Percentiles rank a stretch among this genome's conserved stretches.
phyloP scores from a whole-genome alignment of 371 early-diverging fungal species.

The Apophysomyces elegans region DNA sequence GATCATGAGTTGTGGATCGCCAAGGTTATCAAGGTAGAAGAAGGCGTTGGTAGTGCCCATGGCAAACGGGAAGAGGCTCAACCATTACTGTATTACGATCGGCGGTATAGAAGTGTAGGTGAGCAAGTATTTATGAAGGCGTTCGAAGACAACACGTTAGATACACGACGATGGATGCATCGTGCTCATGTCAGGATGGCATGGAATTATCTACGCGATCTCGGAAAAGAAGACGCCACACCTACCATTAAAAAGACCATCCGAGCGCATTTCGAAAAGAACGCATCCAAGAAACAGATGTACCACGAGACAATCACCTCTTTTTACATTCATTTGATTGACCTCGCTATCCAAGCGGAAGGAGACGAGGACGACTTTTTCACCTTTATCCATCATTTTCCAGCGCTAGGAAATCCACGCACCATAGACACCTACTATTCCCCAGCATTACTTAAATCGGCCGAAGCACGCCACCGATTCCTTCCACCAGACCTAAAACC shows the following conservation, averaged over 20 bases:
- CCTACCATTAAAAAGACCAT: constrained; percentile 54
- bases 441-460: constrained; percentile 37
- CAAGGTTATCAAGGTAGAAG: constrained; percentile 59
- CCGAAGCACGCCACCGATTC: constrained; percentile 42
- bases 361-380: constrained; percentile 54
- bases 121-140: constrained; percentile 62
- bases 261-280: constrained; percentile 46
- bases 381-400: constrained; percentile 52
- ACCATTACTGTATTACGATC: constrained; percentile 69
- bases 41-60: constrained; percentile 57
- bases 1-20: constrained; percentile 76
- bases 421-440: constrained; percentile 58
- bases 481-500: constrained; percentile 50
- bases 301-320: constrained; percentile 66
- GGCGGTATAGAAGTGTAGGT: constrained; percentile 66
- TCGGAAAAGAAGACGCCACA: constrained; percentile 39
- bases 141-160: constrained; percentile 46
- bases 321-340: constrained; percentile 56
- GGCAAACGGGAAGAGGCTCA: constrained; percentile 48
- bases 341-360: constrained; percentile 42
- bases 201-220: constrained; percentile 62
- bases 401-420: constrained; percentile 43
- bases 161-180: constrained; percentile 61
- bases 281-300: constrained; percentile 33
- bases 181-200: constrained; percentile 67